Evolutionary conservation across 148 eudicot genomes (phyloP).

Genomic region (Cornus kousa): DNA sequence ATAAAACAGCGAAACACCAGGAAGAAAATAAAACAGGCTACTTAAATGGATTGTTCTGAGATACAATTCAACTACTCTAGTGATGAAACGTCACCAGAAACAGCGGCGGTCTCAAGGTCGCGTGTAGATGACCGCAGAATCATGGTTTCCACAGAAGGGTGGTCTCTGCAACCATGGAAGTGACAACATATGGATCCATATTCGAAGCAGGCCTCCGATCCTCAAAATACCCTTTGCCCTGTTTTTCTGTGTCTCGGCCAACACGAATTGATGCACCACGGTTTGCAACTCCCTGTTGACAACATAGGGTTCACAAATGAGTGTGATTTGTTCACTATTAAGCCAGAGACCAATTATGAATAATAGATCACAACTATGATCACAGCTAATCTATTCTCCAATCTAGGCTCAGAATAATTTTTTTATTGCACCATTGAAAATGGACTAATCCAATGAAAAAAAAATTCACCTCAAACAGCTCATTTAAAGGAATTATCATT

Average conservation of each 20-base stretch:
- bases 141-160: constrained; percentile 40
- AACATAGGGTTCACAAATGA: background rate
- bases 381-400: background rate
- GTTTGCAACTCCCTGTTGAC: constrained; percentile 48
- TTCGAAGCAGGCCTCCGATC: constrained; percentile 59
- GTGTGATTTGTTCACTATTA: background rate
- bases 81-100: background rate
- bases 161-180: constrained; percentile 56
- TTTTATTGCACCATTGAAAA: too few species aligned
- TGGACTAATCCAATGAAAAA: too few species aligned
- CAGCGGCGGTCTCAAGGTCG: background rate
- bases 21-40: background rate
- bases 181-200: constrained; percentile 54
- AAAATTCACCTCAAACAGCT: background rate
- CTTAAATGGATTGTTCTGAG: background rate
- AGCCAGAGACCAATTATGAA: background rate
- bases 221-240: constrained; percentile 53
- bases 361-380: background rate
- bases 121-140: background rate
- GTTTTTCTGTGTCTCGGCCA: constrained; percentile 54
- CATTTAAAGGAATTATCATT: background rate
- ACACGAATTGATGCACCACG: constrained; percentile 55
- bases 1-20: background rate
- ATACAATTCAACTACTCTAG: background rate
- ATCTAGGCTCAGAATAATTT: too few species aligned